Base-by-base conservation (phyloP, 192 early-diverging fungal species). In the Dissophora globulifera region DNA sequence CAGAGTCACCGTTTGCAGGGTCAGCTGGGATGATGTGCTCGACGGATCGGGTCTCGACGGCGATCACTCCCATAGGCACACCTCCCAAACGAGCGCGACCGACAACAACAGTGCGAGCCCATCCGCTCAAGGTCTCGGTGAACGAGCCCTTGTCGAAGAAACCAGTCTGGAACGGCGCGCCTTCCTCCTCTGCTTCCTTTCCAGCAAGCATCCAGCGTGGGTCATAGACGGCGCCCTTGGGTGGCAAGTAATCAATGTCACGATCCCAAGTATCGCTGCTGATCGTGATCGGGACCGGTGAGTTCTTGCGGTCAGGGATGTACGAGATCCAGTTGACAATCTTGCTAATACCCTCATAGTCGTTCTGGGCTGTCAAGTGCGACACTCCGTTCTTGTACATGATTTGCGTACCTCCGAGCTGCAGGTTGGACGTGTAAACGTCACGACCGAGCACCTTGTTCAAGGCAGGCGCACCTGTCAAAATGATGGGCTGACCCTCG, bases 321-420 rank as follows among this genome's bases (percentile, higher is more conserved):
- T 92, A 99, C 22, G 92, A 85, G 43, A 99, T 80, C 97, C 97
- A 99, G 79, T 93, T 90, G 50, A 96, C 75, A 64, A 98, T 95
- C 85, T 97, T 92, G 61, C 84, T 79, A 53, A 99, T 93, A 68
- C 95, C 96, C 55, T 91, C 87, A 65, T 97, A 91, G 74, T 98
- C 96, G 81, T 99, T 96, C 62, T 95, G 88, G 25, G 94, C 96
- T 4, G 95, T 95, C 79, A 98, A 82, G 69, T 99, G 96, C 15
- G 97, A 97, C 6, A 99, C 94, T 59, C 97, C 97, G 84, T 99
- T 99, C 84, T 93, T 93, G 87, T 93, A 94, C 97, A 99, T 99
- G 82, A 99, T 97, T 82, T 96, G 95, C 25, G 96, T 98, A 48
- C 97, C 97, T 56, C 97, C 97, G 25, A 99, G 86, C 81, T 99